phyloP scores from a whole-genome alignment of 345 rosid genomes.

The Viola odorata region DNA sequence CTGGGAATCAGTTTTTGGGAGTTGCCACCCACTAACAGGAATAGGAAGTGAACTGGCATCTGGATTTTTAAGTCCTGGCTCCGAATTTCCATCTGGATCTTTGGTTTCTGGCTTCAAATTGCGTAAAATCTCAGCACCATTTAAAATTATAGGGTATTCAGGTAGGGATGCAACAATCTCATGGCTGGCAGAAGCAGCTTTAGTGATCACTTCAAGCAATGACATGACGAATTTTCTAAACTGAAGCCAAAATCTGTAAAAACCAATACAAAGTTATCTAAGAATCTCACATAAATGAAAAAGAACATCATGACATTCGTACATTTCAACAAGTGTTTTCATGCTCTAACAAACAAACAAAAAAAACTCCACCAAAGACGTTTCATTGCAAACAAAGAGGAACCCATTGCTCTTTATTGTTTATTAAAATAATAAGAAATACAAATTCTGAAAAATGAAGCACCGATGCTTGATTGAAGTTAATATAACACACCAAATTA shows the following conservation, averaged over 20 bases:
- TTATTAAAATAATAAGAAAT: no score
- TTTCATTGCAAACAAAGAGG: no score
- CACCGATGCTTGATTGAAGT: no score
- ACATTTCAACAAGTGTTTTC: no score
- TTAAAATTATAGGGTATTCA: slow-evolving; percentile 54
- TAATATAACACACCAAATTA: no score
- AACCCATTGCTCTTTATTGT: no score
- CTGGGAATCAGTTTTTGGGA: slow-evolving; percentile 43
- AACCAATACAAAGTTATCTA: no score
- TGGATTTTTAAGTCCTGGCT: slow-evolving; percentile 46
- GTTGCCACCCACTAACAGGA: slow-evolving; percentile 54
- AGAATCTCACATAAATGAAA: no score
- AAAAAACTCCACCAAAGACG: no score
- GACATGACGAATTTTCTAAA: slow-evolving; percentile 35
- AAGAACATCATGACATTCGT: no score
- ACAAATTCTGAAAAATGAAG: no score
- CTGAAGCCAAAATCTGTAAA: slow-evolving; percentile 22
- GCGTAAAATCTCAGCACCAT: slow-evolving; percentile 40
- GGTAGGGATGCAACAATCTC: slow-evolving; percentile 25
- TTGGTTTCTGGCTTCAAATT: slow-evolving; percentile 61
- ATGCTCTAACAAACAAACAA: no score
- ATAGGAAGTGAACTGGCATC: slow-evolving; percentile 41
- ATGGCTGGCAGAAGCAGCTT: slow-evolving; percentile 41
- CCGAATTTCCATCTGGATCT: slow-evolving; percentile 19
- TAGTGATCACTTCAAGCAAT: slow-evolving; percentile 58